phyloP scores from a whole-genome alignment of 768 basidiomycete species.

The Termitomyces sp. region DNA sequence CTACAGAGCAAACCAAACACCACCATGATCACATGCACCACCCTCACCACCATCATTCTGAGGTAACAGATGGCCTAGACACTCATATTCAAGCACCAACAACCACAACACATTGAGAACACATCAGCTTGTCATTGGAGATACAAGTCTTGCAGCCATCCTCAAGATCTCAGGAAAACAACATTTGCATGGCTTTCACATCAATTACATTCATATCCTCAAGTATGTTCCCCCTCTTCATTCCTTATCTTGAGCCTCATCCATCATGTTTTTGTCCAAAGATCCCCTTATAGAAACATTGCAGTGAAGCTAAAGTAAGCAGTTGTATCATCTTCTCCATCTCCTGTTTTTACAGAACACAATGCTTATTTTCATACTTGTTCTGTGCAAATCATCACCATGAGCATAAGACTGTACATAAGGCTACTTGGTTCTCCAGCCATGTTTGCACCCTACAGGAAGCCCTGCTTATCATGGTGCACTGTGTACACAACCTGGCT shows the following conservation, averaged over 20 bases:
- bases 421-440: background rate
- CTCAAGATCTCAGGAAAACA: slow-evolving; percentile 10
- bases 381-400: slow-evolving; percentile 5
- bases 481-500: background rate
- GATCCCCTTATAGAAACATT: slow-evolving; percentile 9
- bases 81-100: background rate
- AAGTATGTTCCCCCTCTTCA: slow-evolving; percentile 8
- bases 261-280: slow-evolving; percentile 4
- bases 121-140: background rate
- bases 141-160: background rate
- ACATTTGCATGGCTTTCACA: slow-evolving; percentile 11
- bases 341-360: background rate
- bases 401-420: too few species aligned
- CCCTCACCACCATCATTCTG: slow-evolving; percentile 3
- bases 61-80: background rate
- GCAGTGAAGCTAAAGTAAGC: slow-evolving; percentile 16
- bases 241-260: background rate
- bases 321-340: background rate
- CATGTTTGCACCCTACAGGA: background rate
- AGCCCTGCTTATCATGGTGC: background rate
- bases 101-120: slow-evolving; percentile 1
- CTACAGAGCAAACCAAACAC: slow-evolving; percentile 12
- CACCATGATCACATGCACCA: slow-evolving; percentile 4
- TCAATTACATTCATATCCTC: slow-evolving; percentile 15
- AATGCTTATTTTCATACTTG: background rate